Percentiles rank a stretch among this genome's conserved stretches.
Evolutionary conservation across 768 basidiomycete genomes (phyloP).

Genomic region (Harrya chromipes): DNA sequence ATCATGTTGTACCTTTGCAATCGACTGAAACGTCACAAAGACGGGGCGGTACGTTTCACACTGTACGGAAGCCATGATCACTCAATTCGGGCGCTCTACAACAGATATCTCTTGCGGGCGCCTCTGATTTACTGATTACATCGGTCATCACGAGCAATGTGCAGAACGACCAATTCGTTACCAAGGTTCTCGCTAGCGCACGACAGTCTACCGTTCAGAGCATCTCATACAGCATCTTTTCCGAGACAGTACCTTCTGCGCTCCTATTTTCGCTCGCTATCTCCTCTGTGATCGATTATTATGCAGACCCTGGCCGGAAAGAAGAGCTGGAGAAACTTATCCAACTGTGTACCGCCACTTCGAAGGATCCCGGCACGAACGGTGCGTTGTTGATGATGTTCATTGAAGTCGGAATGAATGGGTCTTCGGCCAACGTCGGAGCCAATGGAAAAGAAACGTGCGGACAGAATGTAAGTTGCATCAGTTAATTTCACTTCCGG

Average conservation of each 20-base stretch:
- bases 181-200: conserved; percentile 9
- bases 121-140: conserved; percentile 19
- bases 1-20: conserved; percentile 24
- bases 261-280: conserved; percentile 55
- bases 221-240: conserved; percentile 50
- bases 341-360: conserved; percentile 27
- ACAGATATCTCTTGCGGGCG: conserved; percentile 20
- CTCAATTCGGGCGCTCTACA: neutral
- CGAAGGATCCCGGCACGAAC: conserved; percentile 17
- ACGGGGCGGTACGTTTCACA: conserved; percentile 19
- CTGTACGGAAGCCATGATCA: neutral
- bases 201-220: conserved; percentile 23
- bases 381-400: conserved; percentile 41
- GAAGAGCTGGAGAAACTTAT: conserved; percentile 38
- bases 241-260: conserved; percentile 53
- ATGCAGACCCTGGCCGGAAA: conserved; percentile 40
- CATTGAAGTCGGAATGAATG: conserved; percentile 47
- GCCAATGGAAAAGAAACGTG: conserved; percentile 36
- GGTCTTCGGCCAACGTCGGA: conserved; percentile 21
- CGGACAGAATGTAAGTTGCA: conserved; percentile 28
- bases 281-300: conserved; percentile 58
- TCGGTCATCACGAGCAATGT: conserved; percentile 23
- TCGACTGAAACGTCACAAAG: conserved; percentile 17
- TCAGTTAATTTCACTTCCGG: conserved; percentile 1
- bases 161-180: conserved; percentile 20